These are phyloP conservation scores for Iodosphaeria phyllophila DNA, from an alignment of 2,329 filamentous ascomycete genomes.

Conservation along the genomic window DNA sequence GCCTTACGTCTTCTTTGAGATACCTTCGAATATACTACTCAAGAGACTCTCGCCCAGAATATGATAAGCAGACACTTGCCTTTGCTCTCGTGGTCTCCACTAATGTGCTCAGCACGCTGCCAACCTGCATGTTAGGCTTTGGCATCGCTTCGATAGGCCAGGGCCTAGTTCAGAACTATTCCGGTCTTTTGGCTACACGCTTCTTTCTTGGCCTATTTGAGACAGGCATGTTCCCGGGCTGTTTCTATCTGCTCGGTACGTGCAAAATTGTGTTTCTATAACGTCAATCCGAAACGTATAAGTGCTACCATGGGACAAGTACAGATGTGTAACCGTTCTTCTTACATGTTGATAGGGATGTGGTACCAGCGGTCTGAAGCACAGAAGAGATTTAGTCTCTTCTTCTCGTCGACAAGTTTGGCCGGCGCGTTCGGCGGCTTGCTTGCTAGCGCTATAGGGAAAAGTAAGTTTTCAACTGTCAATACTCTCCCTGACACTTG, in stretches of 20 bases:
- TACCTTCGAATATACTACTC: conserved; percentile 54
- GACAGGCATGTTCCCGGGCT: conserved; percentile 60
- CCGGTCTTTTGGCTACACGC: conserved; percentile 56
- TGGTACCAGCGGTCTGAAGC: conserved; percentile 82
- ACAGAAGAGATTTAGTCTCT: conserved; percentile 83
- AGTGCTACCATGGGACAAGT: neutral
- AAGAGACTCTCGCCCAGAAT: conserved; percentile 29
- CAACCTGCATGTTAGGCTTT: conserved; percentile 70
- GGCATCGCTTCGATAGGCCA: conserved; percentile 58
- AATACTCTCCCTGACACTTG: too few relatives aligned
- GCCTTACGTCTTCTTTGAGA: conserved; percentile 54
- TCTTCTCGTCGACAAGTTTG: conserved; percentile 69
- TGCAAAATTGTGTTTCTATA: conserved; percentile 46
- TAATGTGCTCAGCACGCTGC: conserved; percentile 25
- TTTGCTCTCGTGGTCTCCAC: conserved; percentile 30
- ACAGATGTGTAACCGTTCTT: neutral
- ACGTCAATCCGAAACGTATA: conserved; percentile 4
- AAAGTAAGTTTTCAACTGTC: conserved; percentile 25
- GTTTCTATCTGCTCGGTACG: conserved; percentile 46
- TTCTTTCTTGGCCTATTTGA: conserved; percentile 74
- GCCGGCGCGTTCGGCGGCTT: conserved; percentile 76
- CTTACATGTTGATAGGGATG: conserved; percentile 32
- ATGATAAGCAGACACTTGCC: conserved; percentile 28
- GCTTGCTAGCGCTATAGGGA: conserved; percentile 71
- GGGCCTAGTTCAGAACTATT: conserved; percentile 61